Base-by-base conservation (phyloP, 345 rosid species). In the Brassica nigra region DNA sequence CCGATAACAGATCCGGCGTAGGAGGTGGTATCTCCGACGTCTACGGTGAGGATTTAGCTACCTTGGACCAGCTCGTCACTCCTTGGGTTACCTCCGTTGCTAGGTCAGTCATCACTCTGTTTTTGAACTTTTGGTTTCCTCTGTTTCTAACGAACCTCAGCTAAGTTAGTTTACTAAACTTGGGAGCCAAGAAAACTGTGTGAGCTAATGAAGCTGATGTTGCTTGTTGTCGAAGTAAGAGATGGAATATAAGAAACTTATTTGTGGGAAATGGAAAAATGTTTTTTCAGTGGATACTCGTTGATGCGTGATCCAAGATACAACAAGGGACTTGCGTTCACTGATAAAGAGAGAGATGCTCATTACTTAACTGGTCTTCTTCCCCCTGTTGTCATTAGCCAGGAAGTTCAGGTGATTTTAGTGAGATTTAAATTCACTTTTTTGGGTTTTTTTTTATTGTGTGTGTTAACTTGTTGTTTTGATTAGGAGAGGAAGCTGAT, bases 351-450 rank as follows among this genome's bases (percentile, higher is more conserved):
- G 83, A 90, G 99, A 86, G 98, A 95, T 85, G 93, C 95, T 2
- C 98, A 93, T 77, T 93, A 90, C 86, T 80, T 95, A 84, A 89
- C 93, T 8, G 97, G 98, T 75, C 99, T 95, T 89, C 87, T 95
- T 73, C 99, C 99, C 2, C 98, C 99, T 8, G 88, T 87, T 8
- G 49, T 87, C 49, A 7, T 88, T 5, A 80, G 62, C 81, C 98
- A 93, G 84, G 92, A 90, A 39, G 91, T 87, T 83, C 98, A 94
- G 97, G 98, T 88, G 76, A 49, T 14, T 49, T 49, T 12, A 0
- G 0, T 81, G 64, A 62, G 10, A 1, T 74, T 49, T 59, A 11
- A 39, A 52, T 7, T 36, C 66, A 47, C 3, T 30, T 66, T 68
- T n/a, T 58, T 1, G 33, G 30, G 28, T 9, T 63, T 75, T 65